phyloP scores from a whole-genome alignment of 2,329 filamentous ascomycete species.

The Scedosporium boydii region DNA sequence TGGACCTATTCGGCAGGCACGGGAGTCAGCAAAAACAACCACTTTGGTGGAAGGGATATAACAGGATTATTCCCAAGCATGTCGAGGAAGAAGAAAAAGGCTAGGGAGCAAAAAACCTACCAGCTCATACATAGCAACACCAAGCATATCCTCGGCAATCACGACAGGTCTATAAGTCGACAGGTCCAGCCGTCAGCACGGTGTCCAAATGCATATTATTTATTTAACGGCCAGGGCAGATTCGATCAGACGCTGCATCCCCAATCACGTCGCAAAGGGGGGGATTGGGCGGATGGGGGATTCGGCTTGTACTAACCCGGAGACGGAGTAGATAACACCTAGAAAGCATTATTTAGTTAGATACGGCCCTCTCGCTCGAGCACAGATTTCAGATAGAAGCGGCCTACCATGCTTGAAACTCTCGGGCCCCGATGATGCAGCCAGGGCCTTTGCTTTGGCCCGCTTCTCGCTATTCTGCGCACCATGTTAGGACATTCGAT shows the following conservation, averaged over 20 bases:
- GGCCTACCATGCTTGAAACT: conserved; percentile 24
- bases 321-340: conserved; percentile 55
- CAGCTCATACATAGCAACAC: conserved; percentile 99
- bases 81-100: not conserved
- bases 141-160: conserved; percentile 95
- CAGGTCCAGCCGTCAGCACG: not conserved
- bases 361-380: not conserved
- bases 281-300: conserved; percentile 4
- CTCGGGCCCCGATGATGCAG: not conserved
- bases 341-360: conserved; percentile 4
- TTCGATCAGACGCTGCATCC: conserved; percentile 10
- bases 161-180: conserved; percentile 64
- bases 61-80: too few species aligned
- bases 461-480: not conserved
- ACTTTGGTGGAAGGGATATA: too few species aligned
- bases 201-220: conserved; percentile 4
- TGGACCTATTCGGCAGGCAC: conserved; percentile 54
- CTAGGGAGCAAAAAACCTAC: conserved; percentile 41
- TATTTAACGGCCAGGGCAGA: conserved; percentile 7
- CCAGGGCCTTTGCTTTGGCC: not conserved
- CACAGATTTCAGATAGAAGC: not conserved
- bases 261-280: not conserved
- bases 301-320: conserved; percentile 39
- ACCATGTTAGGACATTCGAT: not conserved
- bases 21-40: not conserved